Percentiles rank a stretch among this genome's conserved stretches.
These are phyloP conservation scores for Forsythia suspensa DNA, from an alignment of 257 asterid species.

Conservation along the genomic window DNA sequence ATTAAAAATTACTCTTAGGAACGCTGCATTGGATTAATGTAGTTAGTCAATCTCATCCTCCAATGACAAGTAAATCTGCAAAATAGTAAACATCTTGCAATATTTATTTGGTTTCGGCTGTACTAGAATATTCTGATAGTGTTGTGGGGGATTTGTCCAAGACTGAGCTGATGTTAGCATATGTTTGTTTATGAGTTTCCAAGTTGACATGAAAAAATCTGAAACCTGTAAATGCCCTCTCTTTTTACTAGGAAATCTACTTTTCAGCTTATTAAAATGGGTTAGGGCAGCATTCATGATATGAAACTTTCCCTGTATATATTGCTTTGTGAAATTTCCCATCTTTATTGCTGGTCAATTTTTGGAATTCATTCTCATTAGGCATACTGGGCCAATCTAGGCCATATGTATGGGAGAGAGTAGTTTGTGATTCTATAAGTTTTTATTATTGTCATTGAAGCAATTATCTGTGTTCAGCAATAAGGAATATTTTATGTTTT, in stretches of 20 bases:
- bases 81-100: not conserved
- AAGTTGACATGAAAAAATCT: not conserved
- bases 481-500: conserved; percentile 13
- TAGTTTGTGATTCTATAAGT: not conserved
- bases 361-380: not conserved
- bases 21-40: not conserved
- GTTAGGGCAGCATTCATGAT: not conserved
- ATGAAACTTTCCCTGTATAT: not conserved
- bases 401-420: not conserved
- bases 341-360: not conserved
- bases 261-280: not conserved
- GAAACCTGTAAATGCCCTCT: not conserved
- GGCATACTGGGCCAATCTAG: not conserved
- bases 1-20: not conserved
- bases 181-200: not conserved
- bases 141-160: not conserved
- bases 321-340: not conserved
- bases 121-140: not conserved
- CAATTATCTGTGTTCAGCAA: not conserved
- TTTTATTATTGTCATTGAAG: not conserved
- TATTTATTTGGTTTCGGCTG: not conserved
- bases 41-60: not conserved
- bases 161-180: not conserved
- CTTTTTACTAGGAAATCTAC: not conserved
- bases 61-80: not conserved